Conservation (phyloP, 116 monocot genomes). For the Zostera marina region DNA sequence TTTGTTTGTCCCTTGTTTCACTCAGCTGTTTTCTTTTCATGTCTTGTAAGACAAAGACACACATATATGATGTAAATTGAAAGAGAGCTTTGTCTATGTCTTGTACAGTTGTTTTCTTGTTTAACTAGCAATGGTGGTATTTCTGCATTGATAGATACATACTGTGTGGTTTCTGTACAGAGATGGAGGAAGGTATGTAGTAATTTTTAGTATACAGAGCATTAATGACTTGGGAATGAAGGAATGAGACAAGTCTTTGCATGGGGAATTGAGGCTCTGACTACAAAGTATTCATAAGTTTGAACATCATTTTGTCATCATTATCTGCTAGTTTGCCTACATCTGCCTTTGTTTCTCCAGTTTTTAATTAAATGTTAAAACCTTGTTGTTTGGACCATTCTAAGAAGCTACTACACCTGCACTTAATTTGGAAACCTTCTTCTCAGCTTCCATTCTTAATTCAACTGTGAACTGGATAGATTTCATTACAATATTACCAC, state of each 20-base stretch:
- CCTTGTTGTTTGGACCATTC: conserved; percentile 9
- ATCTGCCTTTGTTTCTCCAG: conserved; percentile 1
- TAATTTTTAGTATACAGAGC: background rate
- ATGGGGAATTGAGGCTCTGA: conserved; percentile 5
- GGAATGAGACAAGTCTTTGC: conserved; percentile 4
- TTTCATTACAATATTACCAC: background rate
- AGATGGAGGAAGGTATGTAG: background rate
- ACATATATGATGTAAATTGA: too few relatives aligned
- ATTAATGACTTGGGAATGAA: background rate
- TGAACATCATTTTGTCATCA: conserved; percentile 12
- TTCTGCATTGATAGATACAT: background rate
- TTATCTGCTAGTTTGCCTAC: conserved; percentile 1
- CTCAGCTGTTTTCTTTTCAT: too few relatives aligned
- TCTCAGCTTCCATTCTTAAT: background rate
- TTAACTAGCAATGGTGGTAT: too few relatives aligned
- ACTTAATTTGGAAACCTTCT: conserved; percentile 4
- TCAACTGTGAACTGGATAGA: background rate
- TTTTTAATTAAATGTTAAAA: background rate
- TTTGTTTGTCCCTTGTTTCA: too few relatives aligned
- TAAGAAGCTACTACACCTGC: background rate
- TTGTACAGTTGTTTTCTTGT: too few relatives aligned
- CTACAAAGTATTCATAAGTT: conserved; percentile 5
- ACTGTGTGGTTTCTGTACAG: background rate
- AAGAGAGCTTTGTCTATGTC: too few relatives aligned
- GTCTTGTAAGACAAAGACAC: too few relatives aligned